These are phyloP conservation scores for Saprolegnia diclina DNA, from an alignment of 352 stramenopile genomes.

Conservation along the genomic window DNA sequence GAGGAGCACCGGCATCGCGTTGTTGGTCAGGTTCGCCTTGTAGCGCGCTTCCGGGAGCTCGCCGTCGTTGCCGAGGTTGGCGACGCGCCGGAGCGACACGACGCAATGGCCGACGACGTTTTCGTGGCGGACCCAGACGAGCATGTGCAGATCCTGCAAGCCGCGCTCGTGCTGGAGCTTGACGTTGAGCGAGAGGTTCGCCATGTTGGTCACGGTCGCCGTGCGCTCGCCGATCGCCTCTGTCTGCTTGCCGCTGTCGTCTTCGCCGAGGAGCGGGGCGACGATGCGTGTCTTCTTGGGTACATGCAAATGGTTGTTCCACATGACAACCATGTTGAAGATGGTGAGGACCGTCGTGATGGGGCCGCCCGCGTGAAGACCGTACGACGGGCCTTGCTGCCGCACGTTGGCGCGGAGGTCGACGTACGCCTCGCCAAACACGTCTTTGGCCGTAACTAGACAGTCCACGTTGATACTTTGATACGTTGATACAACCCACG, in stretches of 20 bases:
- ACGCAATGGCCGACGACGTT: conserved; percentile 73
- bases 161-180: conserved; percentile 64
- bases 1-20: conserved; percentile 3
- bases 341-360: conserved; percentile 16
- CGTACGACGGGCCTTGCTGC: conserved; percentile 17
- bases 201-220: conserved; percentile 39
- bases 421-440: conserved; percentile 8
- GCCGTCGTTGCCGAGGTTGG: conserved; percentile 23
- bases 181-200: conserved; percentile 64
- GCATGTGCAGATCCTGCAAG: conserved; percentile 75
- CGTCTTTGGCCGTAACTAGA: conserved; percentile 8
- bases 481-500: not conserved
- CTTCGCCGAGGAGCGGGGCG: conserved; percentile 66
- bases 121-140: conserved; percentile 79
- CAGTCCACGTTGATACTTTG: not conserved
- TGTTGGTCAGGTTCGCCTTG: conserved; percentile 15
- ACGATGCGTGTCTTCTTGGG: conserved; percentile 74
- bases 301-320: conserved; percentile 64
- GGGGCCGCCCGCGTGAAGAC: not conserved
- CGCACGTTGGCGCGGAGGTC: conserved; percentile 11
- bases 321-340: conserved; percentile 29
- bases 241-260: conserved; percentile 51
- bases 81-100: conserved; percentile 72
- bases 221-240: conserved; percentile 68
- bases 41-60: conserved; percentile 3